Conservation (phyloP, 179 eudicot species). For the Kewa caespitosa region DNA sequence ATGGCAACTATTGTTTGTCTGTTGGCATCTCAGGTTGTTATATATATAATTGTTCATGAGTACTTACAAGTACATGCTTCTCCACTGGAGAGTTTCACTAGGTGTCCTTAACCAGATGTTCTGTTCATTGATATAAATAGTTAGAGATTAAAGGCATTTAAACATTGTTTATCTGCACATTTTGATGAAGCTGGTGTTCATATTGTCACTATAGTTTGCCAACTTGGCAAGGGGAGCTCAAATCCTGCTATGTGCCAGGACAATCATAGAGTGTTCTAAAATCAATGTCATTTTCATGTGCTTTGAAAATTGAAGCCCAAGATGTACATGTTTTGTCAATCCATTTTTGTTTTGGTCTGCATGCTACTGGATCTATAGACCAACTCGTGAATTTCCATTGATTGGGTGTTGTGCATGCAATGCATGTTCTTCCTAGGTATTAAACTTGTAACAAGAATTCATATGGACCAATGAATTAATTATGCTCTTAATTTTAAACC, state of each 20-base stretch:
- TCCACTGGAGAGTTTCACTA: neutral
- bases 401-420: neutral
- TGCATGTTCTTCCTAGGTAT: neutral
- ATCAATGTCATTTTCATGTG: neutral
- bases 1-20: no score
- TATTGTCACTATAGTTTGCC: neutral
- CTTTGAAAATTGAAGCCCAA: neutral
- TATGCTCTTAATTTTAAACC: neutral
- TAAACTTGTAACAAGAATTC: neutral
- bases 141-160: neutral
- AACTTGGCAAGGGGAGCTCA: neutral
- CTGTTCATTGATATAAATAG: neutral
- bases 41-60: neutral
- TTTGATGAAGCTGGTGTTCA: neutral
- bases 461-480: neutral
- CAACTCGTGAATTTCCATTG: neutral
- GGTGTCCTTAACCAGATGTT: neutral
- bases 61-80: neutral
- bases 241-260: neutral
- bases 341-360: slow-evolving; percentile 5
- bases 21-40: neutral
- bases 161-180: neutral
- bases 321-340: neutral
- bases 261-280: neutral
- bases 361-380: neutral